These are phyloP conservation scores for Seminavis robusta DNA, from an alignment of 108 stramenopile genomes.

Conservation along the genomic window DNA sequence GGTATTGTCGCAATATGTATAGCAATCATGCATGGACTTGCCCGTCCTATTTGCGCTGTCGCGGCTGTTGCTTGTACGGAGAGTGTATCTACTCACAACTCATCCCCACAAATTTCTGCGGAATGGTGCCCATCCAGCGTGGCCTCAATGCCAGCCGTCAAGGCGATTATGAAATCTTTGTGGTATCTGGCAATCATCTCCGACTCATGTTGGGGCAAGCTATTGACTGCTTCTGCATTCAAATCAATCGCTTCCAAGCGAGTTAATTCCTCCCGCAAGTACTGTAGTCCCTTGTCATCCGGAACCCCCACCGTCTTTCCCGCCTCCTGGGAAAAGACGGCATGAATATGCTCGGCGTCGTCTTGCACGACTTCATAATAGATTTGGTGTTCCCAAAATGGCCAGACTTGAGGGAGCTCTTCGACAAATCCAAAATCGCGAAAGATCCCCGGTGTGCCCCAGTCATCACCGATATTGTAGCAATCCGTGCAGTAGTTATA, in stretches of 20 bases:
- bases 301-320: background rate
- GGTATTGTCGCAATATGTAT: too few species aligned
- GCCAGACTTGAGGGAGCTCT: conserved; percentile 17
- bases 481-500: conserved; percentile 14
- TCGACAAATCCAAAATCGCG: conserved; percentile 36
- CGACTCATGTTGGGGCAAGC: background rate
- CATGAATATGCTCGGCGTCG: background rate
- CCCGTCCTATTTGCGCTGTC: too few species aligned
- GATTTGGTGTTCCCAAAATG: background rate
- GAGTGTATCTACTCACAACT: too few species aligned
- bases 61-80: too few species aligned
- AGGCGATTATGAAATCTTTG: too few species aligned
- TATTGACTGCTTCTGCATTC: background rate
- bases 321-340: background rate
- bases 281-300: background rate
- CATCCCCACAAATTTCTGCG: too few species aligned
- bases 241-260: background rate
- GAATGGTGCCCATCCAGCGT: too few species aligned
- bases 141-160: too few species aligned
- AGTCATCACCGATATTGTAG: background rate
- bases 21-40: too few species aligned
- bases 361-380: background rate
- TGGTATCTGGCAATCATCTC: background rate
- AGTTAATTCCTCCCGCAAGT: background rate
- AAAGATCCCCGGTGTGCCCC: conserved; percentile 4